Evolutionary conservation across 352 stramenopile genomes (phyloP).

Genomic region (Phytophthora citricola): DNA sequence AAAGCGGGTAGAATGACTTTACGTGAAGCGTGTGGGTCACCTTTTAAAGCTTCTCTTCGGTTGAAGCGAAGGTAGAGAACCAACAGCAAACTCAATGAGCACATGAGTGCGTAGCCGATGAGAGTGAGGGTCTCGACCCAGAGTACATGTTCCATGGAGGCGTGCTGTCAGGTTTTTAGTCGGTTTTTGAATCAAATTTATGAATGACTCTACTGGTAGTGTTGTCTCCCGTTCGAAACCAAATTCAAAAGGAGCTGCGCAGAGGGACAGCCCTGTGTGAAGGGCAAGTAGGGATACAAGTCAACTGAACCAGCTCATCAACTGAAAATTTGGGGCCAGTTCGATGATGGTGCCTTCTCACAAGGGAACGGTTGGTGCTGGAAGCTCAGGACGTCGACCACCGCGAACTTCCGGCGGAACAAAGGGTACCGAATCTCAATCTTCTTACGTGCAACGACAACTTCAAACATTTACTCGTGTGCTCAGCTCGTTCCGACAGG

Average conservation of each 20-base stretch:
- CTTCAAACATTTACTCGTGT: neutral
- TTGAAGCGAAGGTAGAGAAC: constrained; percentile 44
- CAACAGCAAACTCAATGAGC: constrained; percentile 32
- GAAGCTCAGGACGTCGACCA: neutral
- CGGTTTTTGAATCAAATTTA: neutral
- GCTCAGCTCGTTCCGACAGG: constrained; percentile 3
- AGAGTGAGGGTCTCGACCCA: constrained; percentile 37
- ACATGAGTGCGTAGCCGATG: constrained; percentile 43
- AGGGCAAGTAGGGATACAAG: neutral
- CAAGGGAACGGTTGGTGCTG: neutral
- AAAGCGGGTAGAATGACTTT: constrained; percentile 61
- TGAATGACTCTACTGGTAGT: neutral
- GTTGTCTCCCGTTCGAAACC: too few relatives aligned
- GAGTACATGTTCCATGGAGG: constrained; percentile 4
- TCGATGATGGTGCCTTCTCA: neutral
- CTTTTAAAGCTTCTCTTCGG: constrained; percentile 40
- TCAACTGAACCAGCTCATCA: neutral
- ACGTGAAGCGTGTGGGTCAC: constrained; percentile 33
- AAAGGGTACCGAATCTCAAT: neutral
- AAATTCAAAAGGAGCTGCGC: too few relatives aligned
- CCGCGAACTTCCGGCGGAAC: neutral
- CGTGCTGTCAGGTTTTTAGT: neutral
- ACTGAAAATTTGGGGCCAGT: constrained; percentile 20
- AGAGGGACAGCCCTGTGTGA: constrained; percentile 5
- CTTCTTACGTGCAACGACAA: constrained; percentile 1